Conservation (phyloP, 306 rosid genomes). For the Leucaena leucocephala region DNA sequence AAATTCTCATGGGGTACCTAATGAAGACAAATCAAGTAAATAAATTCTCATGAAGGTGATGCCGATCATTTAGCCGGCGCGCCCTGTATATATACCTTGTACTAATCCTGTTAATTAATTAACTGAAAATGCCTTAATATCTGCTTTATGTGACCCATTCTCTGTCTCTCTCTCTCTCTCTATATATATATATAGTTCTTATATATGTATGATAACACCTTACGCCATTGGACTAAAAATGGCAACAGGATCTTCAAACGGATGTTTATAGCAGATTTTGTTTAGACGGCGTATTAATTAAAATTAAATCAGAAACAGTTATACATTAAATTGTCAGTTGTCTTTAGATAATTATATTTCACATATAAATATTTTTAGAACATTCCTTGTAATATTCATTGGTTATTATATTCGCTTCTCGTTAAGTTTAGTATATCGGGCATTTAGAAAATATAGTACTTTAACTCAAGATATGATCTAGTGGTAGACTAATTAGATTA, state of each 20-base stretch:
- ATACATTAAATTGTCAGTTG: not conserved
- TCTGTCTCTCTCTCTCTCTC: not conserved
- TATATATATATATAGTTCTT: not conserved
- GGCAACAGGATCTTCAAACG: not conserved
- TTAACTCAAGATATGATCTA: no score
- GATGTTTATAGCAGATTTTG: no score
- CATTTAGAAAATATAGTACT: not conserved
- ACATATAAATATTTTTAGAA: not conserved
- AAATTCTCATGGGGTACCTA: conserved; percentile 20
- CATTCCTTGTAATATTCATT: not conserved
- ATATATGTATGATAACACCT: not conserved
- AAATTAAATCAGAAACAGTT: not conserved
- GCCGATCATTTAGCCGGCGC: conserved; percentile 21
- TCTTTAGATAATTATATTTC: not conserved
- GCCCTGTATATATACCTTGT: not conserved
- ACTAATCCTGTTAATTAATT: not conserved
- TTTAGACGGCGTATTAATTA: no score
- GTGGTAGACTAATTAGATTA: no score
- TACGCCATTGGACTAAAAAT: not conserved
- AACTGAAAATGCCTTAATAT: not conserved
- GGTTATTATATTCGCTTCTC: not conserved
- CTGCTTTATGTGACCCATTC: not conserved
- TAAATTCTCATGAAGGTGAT: conserved; percentile 8
- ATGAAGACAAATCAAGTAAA: conserved; percentile 11
- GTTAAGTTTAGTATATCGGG: not conserved